Evolutionary conservation across 306 rosid species (phyloP), one percentile per base, ranked within the genome.

Genomic region (Cajanus cajan): DNA sequence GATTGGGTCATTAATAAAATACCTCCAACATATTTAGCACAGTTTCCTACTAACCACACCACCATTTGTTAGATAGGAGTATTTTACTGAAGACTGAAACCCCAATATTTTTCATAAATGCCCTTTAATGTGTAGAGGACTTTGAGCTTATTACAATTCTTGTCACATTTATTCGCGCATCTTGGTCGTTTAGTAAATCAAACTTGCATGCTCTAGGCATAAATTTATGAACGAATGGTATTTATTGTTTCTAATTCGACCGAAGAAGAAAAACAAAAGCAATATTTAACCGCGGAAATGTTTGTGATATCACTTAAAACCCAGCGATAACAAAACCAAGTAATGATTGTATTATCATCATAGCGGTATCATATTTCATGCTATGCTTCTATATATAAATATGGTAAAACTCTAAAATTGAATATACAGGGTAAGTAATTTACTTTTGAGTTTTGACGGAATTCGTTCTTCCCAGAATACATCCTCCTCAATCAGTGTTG

Each of bases 381-480:
- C 12, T 4, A 45, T n/a, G 64, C 61, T 61, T 61, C 36, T 48
- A n/a, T 4, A n/a, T 63, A 22, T 52, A 80, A 43, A 44, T 59
- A 74, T 7, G 28, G 15, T 5, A 36, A 31, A 21, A 21, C 64
- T 57, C 80, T 15, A 44, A 68, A 69, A 31, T 22, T 68, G 55
- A 74, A 74, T 65, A 57, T 81, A 66, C 80, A 74, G 34, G 54
- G 63, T 74, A 74, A 67, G 51, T 41, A 69, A 34, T 57, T 73
- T 72, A 72, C 61, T 73, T 64, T 43, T 21, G 33, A 71, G 51
- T 52, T 62, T 31, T 19, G 74, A 71, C 50, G 43, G 63, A 67
- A 73, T 78, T 45, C 18, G 33, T 68, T 48, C 40, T 52, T 84
- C 74, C 63, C 44, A 58, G 31, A 73, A 66, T 78, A 73, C 81